Base-by-base conservation (phyloP, 2,329 filamentous ascomycete species). In the Apiospora aurea region DNA sequence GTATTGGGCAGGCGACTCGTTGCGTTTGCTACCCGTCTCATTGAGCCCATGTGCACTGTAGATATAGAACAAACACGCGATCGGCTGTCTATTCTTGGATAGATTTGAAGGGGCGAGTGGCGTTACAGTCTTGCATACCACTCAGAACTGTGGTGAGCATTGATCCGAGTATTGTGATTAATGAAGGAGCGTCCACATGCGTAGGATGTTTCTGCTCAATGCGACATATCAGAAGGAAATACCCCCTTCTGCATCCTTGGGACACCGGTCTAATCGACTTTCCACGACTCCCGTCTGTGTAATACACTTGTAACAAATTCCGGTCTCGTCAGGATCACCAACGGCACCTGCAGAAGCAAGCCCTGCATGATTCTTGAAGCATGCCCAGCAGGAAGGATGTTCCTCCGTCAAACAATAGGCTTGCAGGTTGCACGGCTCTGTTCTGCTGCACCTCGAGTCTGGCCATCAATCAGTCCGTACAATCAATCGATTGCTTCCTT, bases 41-140 rank as follows among this genome's bases (percentile, higher is more conserved):
- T 61, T 26, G 2, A 1, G 34, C 26, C 53, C 13, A 8, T 53
- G 26, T 53, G 49, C 10, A 26, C 46, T 29, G 14, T 24, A 29
- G 14, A 61, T 34, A 7, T 29, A 38, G 29, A 61, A 11, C 16
- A 34, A n/a, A 38, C 21, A 64, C 14, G 53, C 16, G 21, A 16
- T 34, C 11, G 7, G 16, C 38, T 38, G 8, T 64, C 41, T 41
- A 24, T 64, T 64, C 21, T 41, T 8, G 57, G 34, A 24, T 24
- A 64, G 57, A 64, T 64, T 64, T 41, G 57, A 64, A 64, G 57
- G 57, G 57, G 29, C 16, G 11, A n/a, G 57, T 24, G 57, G 57
- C 57, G 57, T 64, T 41, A n/a, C 57, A 64, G 57, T 41, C 57
- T 21, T 41, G 57, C 57, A 41, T 18, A 11, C 38, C 34, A 38